A percentile compares a stretch with the other conserved stretches of the same genome.
Evolutionary conservation across 768 basidiomycete species (phyloP).

Genomic region (Termitomyces sp.): DNA sequence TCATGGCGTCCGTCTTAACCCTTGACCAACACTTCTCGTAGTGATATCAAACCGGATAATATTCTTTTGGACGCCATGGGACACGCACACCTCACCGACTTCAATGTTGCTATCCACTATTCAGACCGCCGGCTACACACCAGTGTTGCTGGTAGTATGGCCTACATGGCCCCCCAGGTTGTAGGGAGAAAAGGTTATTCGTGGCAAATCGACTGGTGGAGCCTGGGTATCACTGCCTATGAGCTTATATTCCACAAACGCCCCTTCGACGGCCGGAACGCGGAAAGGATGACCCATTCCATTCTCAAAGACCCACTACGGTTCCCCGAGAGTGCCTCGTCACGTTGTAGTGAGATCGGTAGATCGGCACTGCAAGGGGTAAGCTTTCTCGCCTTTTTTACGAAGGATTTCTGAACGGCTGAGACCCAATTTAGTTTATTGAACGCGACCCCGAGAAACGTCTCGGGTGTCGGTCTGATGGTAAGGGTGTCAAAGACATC

Average conservation of each 20-base stretch:
- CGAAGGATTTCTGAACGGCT: conserved; percentile 10
- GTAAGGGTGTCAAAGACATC: conserved; percentile 75
- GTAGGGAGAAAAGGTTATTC: conserved; percentile 88
- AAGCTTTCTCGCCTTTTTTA: conserved; percentile 22
- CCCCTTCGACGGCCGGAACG: conserved; percentile 88
- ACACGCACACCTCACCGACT: conserved; percentile 96
- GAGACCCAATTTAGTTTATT: conserved; percentile 55
- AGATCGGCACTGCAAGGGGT: conserved; percentile 67
- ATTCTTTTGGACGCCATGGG: conserved; percentile 91
- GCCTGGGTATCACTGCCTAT: conserved; percentile 84
- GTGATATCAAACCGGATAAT: conserved; percentile 97
- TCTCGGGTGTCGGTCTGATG: conserved; percentile 73
- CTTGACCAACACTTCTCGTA: conserved; percentile 26
- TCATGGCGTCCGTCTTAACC: background rate
- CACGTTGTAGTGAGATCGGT: conserved; percentile 63
- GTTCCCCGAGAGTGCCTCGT: conserved; percentile 68
- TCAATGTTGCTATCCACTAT: conserved; percentile 98
- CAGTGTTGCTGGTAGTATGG: conserved; percentile 96
- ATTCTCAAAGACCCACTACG: conserved; percentile 77
- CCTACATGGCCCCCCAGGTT: conserved; percentile 99
- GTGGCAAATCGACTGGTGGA: conserved; percentile 96
- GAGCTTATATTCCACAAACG: conserved; percentile 82
- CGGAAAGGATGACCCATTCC: conserved; percentile 83
- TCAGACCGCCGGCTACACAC: conserved; percentile 86
- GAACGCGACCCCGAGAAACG: conserved; percentile 78